Conservation (phyloP, 1,284 basidiomycete genomes). For the Trametes pubescens region DNA sequence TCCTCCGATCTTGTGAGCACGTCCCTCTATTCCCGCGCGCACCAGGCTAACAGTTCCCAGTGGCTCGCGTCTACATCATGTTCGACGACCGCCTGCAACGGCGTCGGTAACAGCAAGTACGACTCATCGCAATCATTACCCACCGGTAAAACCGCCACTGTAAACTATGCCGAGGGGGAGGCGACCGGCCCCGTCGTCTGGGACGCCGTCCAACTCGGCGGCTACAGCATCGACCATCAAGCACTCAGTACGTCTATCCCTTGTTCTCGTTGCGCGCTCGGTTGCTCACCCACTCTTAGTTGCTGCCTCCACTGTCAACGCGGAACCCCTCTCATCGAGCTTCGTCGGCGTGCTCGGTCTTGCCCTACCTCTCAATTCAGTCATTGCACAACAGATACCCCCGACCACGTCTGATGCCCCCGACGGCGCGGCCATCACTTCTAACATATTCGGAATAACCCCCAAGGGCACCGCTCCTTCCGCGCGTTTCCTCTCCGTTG, state of each 20-base stretch:
- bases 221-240: conserved; percentile 65
- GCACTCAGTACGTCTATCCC: conserved; percentile 59
- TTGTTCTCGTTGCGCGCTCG: not conserved
- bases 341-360: conserved; percentile 79
- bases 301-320: conserved; percentile 57
- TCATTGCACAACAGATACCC: conserved; percentile 60
- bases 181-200: conserved; percentile 70
- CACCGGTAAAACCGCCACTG: conserved; percentile 53
- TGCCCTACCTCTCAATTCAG: conserved; percentile 69
- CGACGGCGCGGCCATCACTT: conserved; percentile 68
- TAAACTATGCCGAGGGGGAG: conserved; percentile 65
- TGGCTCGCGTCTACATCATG: conserved; percentile 68
- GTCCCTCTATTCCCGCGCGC: not conserved
- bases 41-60: conserved; percentile 9
- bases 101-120: conserved; percentile 55
- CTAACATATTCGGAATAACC: conserved; percentile 73
- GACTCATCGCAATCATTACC: conserved; percentile 55
- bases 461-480: conserved; percentile 58
- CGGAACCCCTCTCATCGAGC: conserved; percentile 59
- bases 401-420: conserved; percentile 55
- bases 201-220: conserved; percentile 66
- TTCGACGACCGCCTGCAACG: conserved; percentile 54
- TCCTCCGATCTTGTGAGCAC: conserved; percentile 74
- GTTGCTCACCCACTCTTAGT: conserved; percentile 46
- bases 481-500: conserved; percentile 70